Conservation (phyloP, 1,284 basidiomycete species). For the Puccinia horiana region DNA sequence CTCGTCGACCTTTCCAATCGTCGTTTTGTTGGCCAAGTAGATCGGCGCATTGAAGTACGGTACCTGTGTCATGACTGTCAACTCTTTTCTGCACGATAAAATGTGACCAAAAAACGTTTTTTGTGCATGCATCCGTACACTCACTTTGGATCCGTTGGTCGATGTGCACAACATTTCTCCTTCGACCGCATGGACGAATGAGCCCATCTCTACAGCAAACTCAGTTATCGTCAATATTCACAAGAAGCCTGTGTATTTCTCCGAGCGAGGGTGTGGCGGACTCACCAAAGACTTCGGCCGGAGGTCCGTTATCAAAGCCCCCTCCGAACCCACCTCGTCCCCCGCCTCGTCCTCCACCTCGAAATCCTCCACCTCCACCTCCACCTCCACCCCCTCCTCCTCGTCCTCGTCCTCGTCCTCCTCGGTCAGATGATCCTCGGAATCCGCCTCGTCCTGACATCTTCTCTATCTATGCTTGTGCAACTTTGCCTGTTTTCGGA, state of each 20-base stretch:
- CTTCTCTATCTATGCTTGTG: too few relatives aligned
- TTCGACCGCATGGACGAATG: slow-evolving; percentile 91
- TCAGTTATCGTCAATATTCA: not conserved
- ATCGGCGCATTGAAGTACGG: slow-evolving; percentile 99
- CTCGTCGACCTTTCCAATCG: slow-evolving; percentile 93
- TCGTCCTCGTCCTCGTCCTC: slow-evolving; percentile 51
- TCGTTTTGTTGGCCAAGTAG: slow-evolving; percentile 95
- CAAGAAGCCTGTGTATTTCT: not conserved
- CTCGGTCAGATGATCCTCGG: slow-evolving; percentile 33
- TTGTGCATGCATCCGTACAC: not conserved
- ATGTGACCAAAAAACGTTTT: not conserved
- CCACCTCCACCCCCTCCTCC: too few relatives aligned
- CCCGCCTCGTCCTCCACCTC: too few relatives aligned
- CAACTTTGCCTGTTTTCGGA: too few relatives aligned
- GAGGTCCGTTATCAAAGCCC: slow-evolving; percentile 57
- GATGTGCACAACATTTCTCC: slow-evolving; percentile 97
- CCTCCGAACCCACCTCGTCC: slow-evolving; percentile 54
- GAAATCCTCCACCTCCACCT: slow-evolving; percentile 53
- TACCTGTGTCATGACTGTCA: slow-evolving; percentile 60
- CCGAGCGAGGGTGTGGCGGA: not conserved
- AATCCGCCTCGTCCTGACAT: slow-evolving; percentile 47
- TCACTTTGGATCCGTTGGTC: slow-evolving; percentile 73
- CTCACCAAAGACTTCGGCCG: slow-evolving; percentile 58
- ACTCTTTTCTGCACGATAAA: slow-evolving; percentile 1
- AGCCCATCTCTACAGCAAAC: slow-evolving; percentile 60